These are phyloP conservation scores for Fusarium nanum DNA, from an alignment of 2,329 filamentous ascomycete species.

Conservation along the genomic window DNA sequence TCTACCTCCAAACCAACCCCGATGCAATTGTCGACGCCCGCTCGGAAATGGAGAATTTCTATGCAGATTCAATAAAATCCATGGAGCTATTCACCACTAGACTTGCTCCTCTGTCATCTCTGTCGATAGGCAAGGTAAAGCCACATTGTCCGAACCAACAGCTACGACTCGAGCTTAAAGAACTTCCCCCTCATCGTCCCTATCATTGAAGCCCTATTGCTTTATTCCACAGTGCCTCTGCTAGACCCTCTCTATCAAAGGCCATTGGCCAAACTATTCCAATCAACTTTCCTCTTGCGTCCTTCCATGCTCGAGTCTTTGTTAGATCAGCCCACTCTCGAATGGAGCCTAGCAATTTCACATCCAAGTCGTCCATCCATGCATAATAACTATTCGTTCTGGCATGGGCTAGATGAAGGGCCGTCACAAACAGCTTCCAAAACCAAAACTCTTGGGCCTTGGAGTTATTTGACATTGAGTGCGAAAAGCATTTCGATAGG, in stretches of 20 bases:
- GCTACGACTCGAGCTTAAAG: not conserved
- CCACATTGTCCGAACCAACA: too few species aligned
- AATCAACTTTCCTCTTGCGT: not conserved
- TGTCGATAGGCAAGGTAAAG: too few species aligned
- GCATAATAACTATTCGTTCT: not conserved
- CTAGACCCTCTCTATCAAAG: not conserved
- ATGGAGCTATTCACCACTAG: too few species aligned
- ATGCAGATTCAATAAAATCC: too few species aligned
- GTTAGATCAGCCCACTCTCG: not conserved
- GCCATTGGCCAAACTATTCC: not conserved
- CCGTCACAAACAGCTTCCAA: not conserved
- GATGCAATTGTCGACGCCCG: too few species aligned
- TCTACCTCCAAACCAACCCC: too few species aligned
- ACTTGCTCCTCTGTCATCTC: too few species aligned
- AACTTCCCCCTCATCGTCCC: not conserved
- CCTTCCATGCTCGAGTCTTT: not conserved
- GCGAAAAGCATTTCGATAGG: not conserved
- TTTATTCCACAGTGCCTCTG: not conserved
- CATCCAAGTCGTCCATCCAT: not conserved
- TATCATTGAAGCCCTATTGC: not conserved
- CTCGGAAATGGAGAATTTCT: too few species aligned
- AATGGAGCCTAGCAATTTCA: not conserved
- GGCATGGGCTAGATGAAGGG: not conserved
- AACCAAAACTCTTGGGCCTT: not conserved
- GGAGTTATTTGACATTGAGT: not conserved